Evolutionary conservation across 164 flowering plant species (phyloP).

Genomic region (Litsea cubeba): DNA sequence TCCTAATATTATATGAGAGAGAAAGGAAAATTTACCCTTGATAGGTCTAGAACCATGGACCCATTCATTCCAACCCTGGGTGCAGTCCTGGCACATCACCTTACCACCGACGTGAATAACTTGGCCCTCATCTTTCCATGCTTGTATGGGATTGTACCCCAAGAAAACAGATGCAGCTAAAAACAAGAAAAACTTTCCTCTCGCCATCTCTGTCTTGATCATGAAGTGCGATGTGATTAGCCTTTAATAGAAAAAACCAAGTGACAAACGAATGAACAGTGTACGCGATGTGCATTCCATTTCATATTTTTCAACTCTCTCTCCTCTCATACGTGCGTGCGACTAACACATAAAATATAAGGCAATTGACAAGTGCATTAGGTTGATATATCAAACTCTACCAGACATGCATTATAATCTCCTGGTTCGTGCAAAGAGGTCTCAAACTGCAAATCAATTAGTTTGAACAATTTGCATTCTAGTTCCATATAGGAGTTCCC

Average conservation of each 20-base stretch:
- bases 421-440: no score
- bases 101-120: slow-evolving; percentile 56
- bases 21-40: slow-evolving; percentile 38
- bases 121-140: slow-evolving; percentile 18
- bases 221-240: not conserved
- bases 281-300: not conserved
- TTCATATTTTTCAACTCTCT: not conserved
- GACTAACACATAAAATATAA: no score
- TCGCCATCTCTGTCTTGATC: slow-evolving; percentile 16
- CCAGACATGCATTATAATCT: no score
- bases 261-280: not conserved
- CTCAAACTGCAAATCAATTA: no score
- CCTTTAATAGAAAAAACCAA: not conserved
- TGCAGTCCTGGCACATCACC: slow-evolving; percentile 85
- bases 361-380: no score
- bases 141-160: slow-evolving; percentile 19
- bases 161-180: not conserved
- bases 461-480: no score
- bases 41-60: slow-evolving; percentile 46
- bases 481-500: no score
- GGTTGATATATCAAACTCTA: no score
- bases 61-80: slow-evolving; percentile 60
- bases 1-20: not conserved
- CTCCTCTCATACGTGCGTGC: no score
- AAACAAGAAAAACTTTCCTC: slow-evolving; percentile 10